Percentiles rank a stretch among this genome's conserved stretches.
These are phyloP conservation scores for Nakazawaea populi DNA, from an alignment of 805 yeast genomes.

Conservation along the genomic window DNA sequence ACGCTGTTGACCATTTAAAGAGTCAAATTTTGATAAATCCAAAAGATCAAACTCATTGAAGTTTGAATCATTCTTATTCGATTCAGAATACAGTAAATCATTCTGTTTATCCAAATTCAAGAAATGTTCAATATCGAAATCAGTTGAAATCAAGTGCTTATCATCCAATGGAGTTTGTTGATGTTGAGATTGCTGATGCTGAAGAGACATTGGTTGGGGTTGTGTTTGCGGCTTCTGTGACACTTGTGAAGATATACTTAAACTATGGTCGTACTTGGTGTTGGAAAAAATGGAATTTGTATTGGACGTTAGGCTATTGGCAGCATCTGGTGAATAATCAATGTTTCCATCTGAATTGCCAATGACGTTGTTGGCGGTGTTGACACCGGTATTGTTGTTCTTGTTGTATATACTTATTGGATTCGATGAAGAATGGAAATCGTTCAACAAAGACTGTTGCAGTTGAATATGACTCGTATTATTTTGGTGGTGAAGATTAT, in stretches of 20 bases:
- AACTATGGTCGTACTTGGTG: constrained; percentile 9
- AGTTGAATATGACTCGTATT: constrained; percentile 13
- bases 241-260: constrained; percentile 11
- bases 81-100: constrained; percentile 1
- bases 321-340: constrained; percentile 20
- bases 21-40: constrained; percentile 21
- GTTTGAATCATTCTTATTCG: constrained; percentile 2
- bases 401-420: constrained; percentile 19
- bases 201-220: constrained; percentile 1
- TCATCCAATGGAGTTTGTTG: not conserved
- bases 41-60: constrained; percentile 19
- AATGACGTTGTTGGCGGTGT: not conserved
- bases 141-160: not conserved
- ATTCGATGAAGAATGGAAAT: constrained; percentile 11
- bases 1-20: too few species aligned
- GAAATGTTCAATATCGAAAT: constrained; percentile 25
- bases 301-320: constrained; percentile 14
- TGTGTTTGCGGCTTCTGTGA: constrained; percentile 7
- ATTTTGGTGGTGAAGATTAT: not conserved
- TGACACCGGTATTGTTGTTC: constrained; percentile 1
- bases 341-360: not conserved
- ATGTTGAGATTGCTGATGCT: not conserved
- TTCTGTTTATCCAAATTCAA: constrained; percentile 24
- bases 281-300: constrained; percentile 16
- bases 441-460: not conserved